These are phyloP conservation scores for Colletotrichum eleusines DNA, from an alignment of 2,329 filamentous ascomycete species.

Conservation along the genomic window DNA sequence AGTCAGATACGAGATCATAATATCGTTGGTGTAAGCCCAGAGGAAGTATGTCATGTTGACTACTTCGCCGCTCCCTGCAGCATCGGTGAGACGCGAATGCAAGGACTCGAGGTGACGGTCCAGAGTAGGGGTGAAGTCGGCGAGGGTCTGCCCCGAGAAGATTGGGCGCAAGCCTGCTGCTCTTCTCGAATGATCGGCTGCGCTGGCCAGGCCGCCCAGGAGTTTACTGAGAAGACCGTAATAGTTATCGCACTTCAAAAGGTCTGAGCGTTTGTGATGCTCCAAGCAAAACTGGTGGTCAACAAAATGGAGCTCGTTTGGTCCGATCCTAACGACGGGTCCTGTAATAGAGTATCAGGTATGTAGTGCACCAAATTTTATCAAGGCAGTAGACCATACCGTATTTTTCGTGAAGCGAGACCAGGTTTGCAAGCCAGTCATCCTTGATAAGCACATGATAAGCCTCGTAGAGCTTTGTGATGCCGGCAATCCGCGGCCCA, in stretches of 20 bases:
- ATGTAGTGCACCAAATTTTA: not conserved
- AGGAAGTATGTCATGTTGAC: slow-evolving; percentile 34
- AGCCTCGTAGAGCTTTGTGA: slow-evolving; percentile 41
- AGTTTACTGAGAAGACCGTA: slow-evolving; percentile 41
- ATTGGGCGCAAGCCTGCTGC: slow-evolving; percentile 40
- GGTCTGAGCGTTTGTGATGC: slow-evolving; percentile 40
- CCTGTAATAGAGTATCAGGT: slow-evolving; percentile 8
- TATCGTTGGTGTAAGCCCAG: slow-evolving; percentile 43
- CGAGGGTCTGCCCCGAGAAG: slow-evolving; percentile 38
- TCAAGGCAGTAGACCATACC: slow-evolving; percentile 9
- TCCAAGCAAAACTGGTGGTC: slow-evolving; percentile 40
- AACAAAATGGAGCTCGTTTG: slow-evolving; percentile 41
- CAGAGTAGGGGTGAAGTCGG: slow-evolving; percentile 20
- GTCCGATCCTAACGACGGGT: slow-evolving; percentile 40
- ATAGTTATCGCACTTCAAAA: slow-evolving; percentile 41
- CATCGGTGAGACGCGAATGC: slow-evolving; percentile 15
- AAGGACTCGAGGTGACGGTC: slow-evolving; percentile 29
- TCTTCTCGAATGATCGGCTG: slow-evolving; percentile 27
- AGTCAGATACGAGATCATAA: slow-evolving; percentile 42
- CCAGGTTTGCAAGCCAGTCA: slow-evolving; percentile 41
- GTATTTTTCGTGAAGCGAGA: slow-evolving; percentile 31
- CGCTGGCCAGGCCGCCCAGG: slow-evolving; percentile 35
- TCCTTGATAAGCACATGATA: slow-evolving; percentile 41
- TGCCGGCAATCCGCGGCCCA: slow-evolving; percentile 26
- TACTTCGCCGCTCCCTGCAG: not conserved